Base-by-base conservation (phyloP, 306 rosid genomes). In the peach (Prunus persica) region DNA sequence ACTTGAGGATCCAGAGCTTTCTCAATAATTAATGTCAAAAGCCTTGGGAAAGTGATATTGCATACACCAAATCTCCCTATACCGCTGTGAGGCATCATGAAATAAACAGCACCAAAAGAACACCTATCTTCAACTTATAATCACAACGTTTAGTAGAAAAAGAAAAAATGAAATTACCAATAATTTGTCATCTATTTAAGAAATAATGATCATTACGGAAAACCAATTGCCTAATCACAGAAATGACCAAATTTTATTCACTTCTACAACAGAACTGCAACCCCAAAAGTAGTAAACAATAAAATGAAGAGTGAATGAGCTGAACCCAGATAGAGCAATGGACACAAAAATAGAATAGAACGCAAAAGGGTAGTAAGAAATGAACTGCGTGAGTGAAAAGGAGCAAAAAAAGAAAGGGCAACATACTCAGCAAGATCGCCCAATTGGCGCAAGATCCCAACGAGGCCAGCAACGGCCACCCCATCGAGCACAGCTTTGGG, bases 351-450 rank as follows among this genome's bases (percentile, higher is more conserved):
- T 6, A 14, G 49, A 69, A 5, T 56, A 77, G 43, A 62, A n/a
- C 3, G 52, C 61, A 65, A 81, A 38, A 41, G 49, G 65, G 28
- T 24, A 46, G 62, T 15, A 22, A 75, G 50, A 74, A 57, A 71
- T 34, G 49, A 24, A 70, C 56, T 2, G 67, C 52, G 3, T 3
- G 43, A 68, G 67, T 2, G 50, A 46, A 25, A 7, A 30, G 58
- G 61, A 65, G 71, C 28, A 5, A 86, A 65, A 2, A 34, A 34
- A 73, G 25, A 5, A 24, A 8, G 52, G 49, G 64, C 25, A 18
- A 75, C 96, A 57, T 92, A 95, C 99, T 95, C 97, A 63, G 97
- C 96, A 81, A 95, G 99, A 88, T 95, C 99, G 69, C 99, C 99
- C 52, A 95, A 90, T 57, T 95, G 99, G 69, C 97, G 85, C 88